These are phyloP conservation scores for Heritiera fomes DNA, from an alignment of 345 rosid genomes.

Conservation along the genomic window DNA sequence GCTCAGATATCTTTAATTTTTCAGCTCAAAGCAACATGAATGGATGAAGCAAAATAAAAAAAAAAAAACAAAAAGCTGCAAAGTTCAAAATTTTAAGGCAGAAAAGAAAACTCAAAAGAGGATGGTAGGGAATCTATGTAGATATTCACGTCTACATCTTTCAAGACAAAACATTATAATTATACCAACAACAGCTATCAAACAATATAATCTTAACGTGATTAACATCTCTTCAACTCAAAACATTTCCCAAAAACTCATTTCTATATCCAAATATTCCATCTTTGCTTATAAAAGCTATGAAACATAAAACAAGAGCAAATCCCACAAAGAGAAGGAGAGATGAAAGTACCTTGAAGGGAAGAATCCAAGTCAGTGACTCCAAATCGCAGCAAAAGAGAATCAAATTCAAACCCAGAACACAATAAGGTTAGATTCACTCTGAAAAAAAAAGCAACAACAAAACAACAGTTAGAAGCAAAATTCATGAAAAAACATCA, in stretches of 20 bases:
- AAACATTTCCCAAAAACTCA: neutral
- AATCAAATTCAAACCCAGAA: conserved; percentile 18
- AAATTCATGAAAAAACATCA: neutral
- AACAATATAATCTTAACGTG: neutral
- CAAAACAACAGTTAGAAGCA: conserved; percentile 12
- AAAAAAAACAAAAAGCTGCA: neutral
- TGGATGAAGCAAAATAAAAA: conserved; percentile 1
- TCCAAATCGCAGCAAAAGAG: conserved; percentile 6
- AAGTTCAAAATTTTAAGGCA: conserved; percentile 13
- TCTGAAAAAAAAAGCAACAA: neutral
- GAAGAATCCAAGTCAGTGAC: conserved; percentile 18
- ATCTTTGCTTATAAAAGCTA: neutral
- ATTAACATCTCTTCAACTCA: neutral
- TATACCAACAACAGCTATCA: conserved; percentile 13
- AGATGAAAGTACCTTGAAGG: neutral
- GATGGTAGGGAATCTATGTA: conserved; percentile 25
- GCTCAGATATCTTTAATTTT: conserved; percentile 18
- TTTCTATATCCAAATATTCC: neutral
- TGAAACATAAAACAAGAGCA: neutral
- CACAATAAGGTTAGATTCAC: conserved; percentile 9
- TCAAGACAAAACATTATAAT: conserved; percentile 17
- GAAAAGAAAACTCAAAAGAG: conserved; percentile 18
- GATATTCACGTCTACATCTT: conserved; percentile 25
- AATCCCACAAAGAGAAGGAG: neutral
- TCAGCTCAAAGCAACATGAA: conserved; percentile 19